Conservation (phyloP, 352 stramenopile species). For the Phytophthora idaei region DNA sequence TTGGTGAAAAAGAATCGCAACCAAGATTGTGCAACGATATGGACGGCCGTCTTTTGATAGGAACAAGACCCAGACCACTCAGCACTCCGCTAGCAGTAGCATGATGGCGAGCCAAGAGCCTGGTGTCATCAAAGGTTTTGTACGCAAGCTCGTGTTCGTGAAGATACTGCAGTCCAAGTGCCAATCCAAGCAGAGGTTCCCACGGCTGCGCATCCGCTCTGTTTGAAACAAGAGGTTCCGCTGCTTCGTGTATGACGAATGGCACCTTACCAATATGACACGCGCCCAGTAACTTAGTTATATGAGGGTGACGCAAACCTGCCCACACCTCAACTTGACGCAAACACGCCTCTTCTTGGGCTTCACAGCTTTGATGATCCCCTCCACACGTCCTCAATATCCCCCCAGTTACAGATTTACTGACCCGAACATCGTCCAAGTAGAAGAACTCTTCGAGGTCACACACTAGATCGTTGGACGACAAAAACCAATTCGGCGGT, state of each 20-base stretch:
- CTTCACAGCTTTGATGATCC: slow-evolving; percentile 18
- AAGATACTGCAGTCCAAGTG: slow-evolving; percentile 35
- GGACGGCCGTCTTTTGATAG: slow-evolving; percentile 16
- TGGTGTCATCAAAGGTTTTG: slow-evolving; percentile 29
- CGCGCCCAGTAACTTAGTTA: slow-evolving; percentile 32
- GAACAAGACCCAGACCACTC: slow-evolving; percentile 27
- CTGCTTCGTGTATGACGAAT: slow-evolving; percentile 34
- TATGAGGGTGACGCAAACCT: slow-evolving; percentile 37
- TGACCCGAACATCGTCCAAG: slow-evolving; percentile 31
- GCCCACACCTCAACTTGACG: slow-evolving; percentile 31
- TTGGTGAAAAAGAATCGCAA: too few relatives aligned
- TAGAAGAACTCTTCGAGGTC: slow-evolving; percentile 15
- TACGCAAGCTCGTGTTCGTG: slow-evolving; percentile 39
- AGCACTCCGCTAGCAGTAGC: slow-evolving; percentile 29
- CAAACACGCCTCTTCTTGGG: slow-evolving; percentile 33
- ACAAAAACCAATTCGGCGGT: slow-evolving; percentile 31
- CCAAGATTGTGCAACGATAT: slow-evolving; percentile 5
- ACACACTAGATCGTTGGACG: slow-evolving; percentile 18
- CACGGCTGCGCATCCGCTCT: slow-evolving; percentile 26
- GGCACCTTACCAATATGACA: slow-evolving; percentile 36
- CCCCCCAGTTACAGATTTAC: slow-evolving; percentile 18
- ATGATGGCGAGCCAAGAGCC: slow-evolving; percentile 21
- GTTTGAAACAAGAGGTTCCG: slow-evolving; percentile 19
- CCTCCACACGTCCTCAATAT: slow-evolving; percentile 12
- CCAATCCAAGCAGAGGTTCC: slow-evolving; percentile 32